Conservation (phyloP, 192 early-diverging fungal genomes). For the Coemansia erecta region DNA sequence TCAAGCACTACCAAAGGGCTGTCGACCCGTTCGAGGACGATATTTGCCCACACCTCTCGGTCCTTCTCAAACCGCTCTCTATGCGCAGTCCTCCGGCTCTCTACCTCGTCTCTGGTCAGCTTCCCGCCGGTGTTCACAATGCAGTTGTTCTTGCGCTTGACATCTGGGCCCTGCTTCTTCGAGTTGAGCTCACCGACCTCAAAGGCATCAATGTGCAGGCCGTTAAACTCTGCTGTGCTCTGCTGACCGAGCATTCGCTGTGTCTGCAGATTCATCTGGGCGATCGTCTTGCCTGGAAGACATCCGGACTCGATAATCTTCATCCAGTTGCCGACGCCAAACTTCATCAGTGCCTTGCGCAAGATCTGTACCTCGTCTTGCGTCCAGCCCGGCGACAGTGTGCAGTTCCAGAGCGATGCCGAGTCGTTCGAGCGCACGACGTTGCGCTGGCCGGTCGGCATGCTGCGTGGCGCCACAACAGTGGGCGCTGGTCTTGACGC, state of each 20-base stretch:
- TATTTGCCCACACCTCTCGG: conserved; percentile 64
- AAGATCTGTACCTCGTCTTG: conserved; percentile 79
- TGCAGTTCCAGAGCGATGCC: conserved; percentile 92
- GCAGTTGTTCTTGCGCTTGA: conserved; percentile 90
- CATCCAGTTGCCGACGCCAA: conserved; percentile 95
- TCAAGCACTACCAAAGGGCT: conserved; percentile 65
- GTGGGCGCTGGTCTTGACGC: conserved; percentile 13
- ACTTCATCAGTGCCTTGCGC: conserved; percentile 79
- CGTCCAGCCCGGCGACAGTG: conserved; percentile 91
- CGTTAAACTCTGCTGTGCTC: conserved; percentile 92
- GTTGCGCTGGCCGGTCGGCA: conserved; percentile 86
- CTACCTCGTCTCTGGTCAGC: conserved; percentile 72
- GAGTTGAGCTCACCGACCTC: conserved; percentile 87
- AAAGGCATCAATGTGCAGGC: conserved; percentile 85
- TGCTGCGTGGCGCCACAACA: conserved; percentile 72
- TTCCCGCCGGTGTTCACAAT: conserved; percentile 92
- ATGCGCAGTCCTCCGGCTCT: conserved; percentile 65
- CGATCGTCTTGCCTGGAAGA: conserved; percentile 93
- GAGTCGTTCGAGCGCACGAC: conserved; percentile 91
- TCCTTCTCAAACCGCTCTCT: conserved; percentile 74
- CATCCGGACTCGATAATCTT: conserved; percentile 88
- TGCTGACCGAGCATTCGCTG: conserved; percentile 95
- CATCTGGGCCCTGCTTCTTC: conserved; percentile 72
- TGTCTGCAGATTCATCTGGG: conserved; percentile 94
- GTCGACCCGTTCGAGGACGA: conserved; percentile 70